Evolutionary conservation across 352 stramenopile species (phyloP).

Genomic region (Globisporangium heterothallicum): DNA sequence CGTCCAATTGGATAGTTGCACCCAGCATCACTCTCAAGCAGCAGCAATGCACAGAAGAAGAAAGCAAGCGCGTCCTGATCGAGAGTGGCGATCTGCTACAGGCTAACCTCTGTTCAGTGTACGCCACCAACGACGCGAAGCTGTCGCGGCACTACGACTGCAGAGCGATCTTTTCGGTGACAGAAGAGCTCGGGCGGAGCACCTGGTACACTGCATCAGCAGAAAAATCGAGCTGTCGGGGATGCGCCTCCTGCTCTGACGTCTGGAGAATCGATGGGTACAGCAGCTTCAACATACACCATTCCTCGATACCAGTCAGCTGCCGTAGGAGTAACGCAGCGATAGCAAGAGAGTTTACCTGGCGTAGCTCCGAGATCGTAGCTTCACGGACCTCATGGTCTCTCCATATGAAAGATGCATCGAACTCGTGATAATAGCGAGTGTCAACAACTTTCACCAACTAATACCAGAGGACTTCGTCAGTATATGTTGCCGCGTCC

Average conservation of each 20-base stretch:
- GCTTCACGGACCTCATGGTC: slow-evolving; percentile 43
- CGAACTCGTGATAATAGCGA: slow-evolving; percentile 66
- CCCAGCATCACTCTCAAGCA: too few relatives aligned
- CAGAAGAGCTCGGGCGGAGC: slow-evolving; percentile 18
- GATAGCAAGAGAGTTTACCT: slow-evolving; percentile 17
- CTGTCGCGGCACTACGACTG: too few relatives aligned
- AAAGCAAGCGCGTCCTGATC: too few relatives aligned
- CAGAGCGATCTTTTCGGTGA: slow-evolving; percentile 42
- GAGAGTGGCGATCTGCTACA: too few relatives aligned
- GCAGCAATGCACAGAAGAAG: too few relatives aligned
- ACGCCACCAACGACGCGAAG: too few relatives aligned
- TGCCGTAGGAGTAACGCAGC: too few relatives aligned
- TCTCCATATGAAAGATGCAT: slow-evolving; percentile 40
- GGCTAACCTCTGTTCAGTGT: too few relatives aligned
- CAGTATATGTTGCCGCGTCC: too few relatives aligned
- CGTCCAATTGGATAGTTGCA: too few relatives aligned
- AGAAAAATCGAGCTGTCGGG: slow-evolving; percentile 29
- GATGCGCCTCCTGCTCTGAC: slow-evolving; percentile 2
- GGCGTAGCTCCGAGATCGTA: slow-evolving; percentile 26
- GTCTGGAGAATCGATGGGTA: background rate
- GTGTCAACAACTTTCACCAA: slow-evolving; percentile 43
- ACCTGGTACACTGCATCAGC: slow-evolving; percentile 38
- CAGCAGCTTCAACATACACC: slow-evolving; percentile 8
- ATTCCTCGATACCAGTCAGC: slow-evolving; percentile 5
- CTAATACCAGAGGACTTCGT: slow-evolving; percentile 10